Evolutionary conservation across 2,329 filamentous ascomycete species (phyloP).

Genomic region (Talaromyces sp.): DNA sequence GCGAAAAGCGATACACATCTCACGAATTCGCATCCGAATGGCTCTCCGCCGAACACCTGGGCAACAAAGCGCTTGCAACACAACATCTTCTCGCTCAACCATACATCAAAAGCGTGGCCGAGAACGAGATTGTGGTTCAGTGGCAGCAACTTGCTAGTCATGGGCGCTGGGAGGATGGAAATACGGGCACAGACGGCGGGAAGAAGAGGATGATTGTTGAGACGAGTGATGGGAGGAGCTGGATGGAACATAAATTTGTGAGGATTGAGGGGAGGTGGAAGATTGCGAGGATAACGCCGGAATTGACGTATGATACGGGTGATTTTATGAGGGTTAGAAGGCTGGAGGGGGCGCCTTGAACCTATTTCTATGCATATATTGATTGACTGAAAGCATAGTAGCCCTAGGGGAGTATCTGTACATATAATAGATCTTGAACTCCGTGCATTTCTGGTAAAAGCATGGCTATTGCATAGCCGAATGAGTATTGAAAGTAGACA

Average conservation of each 20-base stretch:
- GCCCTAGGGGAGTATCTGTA: no score
- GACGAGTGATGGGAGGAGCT: neutral
- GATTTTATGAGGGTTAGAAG: neutral
- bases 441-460: no score
- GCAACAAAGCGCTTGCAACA: neutral
- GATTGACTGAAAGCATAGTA: no score
- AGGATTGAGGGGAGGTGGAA: neutral
- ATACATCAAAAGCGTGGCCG: neutral
- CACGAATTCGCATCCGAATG: neutral
- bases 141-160: neutral
- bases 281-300: neutral
- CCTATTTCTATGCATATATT: neutral
- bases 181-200: no score
- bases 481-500: no score
- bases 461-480: no score
- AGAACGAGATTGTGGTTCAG: neutral
- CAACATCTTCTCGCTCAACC: neutral
- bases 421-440: no score
- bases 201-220: neutral
- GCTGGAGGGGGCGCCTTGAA: neutral
- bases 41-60: neutral
- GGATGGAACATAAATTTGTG: neutral
- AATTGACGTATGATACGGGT: neutral
- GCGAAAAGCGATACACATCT: neutral
- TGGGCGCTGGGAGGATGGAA: neutral